These are phyloP conservation scores for Rubia peregrina DNA, from an alignment of 305 asterid genomes.

Conservation along the genomic window DNA sequence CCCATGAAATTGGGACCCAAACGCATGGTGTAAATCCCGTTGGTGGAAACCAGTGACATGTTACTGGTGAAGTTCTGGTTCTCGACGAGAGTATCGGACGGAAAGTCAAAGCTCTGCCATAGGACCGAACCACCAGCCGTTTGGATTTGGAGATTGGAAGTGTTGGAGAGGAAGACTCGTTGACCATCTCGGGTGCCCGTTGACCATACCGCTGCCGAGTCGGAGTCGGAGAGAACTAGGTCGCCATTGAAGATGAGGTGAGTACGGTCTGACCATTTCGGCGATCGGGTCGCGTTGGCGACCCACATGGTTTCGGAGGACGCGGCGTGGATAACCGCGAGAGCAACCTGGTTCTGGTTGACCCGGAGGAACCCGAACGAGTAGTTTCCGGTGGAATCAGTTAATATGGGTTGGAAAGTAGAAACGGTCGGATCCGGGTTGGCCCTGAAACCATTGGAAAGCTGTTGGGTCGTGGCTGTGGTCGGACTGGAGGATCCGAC, in stretches of 20 bases:
- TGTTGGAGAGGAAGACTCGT: conserved; percentile 61
- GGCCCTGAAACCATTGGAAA: conserved; percentile 22
- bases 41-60: conserved; percentile 55
- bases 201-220: conserved; percentile 69
- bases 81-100: conserved; percentile 76
- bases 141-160: conserved; percentile 53
- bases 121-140: conserved; percentile 17
- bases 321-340: conserved; percentile 53
- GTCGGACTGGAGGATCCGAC: neutral
- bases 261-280: conserved; percentile 51
- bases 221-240: conserved; percentile 52
- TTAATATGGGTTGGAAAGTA: conserved; percentile 31
- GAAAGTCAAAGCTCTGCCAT: conserved; percentile 85
- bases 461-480: neutral
- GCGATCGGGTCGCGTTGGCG: conserved; percentile 33
- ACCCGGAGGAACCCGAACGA: conserved; percentile 75
- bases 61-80: conserved; percentile 62
- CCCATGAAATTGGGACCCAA: conserved; percentile 64
- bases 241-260: conserved; percentile 63
- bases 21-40: conserved; percentile 65
- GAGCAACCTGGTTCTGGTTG: conserved; percentile 32
- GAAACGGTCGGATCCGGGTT: conserved; percentile 18
- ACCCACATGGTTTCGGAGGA: conserved; percentile 60
- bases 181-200: conserved; percentile 61
- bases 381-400: conserved; percentile 57